Evolutionary conservation across 768 basidiomycete species (phyloP).

Genomic region (Mycena metata): DNA sequence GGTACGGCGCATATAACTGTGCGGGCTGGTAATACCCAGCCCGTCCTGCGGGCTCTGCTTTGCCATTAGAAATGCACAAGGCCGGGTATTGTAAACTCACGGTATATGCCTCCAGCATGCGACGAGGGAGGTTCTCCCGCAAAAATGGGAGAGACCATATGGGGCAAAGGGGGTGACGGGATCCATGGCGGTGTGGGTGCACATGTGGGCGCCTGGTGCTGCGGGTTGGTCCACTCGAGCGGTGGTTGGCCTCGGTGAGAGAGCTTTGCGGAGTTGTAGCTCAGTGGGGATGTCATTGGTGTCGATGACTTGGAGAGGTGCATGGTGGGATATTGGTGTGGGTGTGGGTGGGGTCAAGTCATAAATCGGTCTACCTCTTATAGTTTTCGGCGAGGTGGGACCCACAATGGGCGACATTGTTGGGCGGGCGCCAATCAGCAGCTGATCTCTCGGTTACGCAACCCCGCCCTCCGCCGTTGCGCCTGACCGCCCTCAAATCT

Average conservation of each 20-base stretch:
- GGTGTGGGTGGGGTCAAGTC: constrained; percentile 26
- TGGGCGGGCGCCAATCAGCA: constrained; percentile 7
- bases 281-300: constrained; percentile 19
- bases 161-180: constrained; percentile 11
- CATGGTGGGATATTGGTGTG: constrained; percentile 21
- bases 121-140: not conserved
- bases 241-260: constrained; percentile 14
- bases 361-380: constrained; percentile 25
- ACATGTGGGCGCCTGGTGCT: constrained; percentile 17
- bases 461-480: constrained; percentile 26
- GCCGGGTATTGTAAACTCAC: not conserved
- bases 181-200: not conserved
- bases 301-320: constrained; percentile 22
- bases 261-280: constrained; percentile 23
- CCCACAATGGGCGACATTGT: constrained; percentile 22
- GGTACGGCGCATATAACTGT: constrained; percentile 8
- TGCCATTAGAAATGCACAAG: constrained; percentile 7
- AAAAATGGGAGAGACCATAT: constrained; percentile 1
- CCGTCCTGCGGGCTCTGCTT: not conserved
- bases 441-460: constrained; percentile 15
- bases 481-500: not conserved
- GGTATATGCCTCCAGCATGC: not conserved
- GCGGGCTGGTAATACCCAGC: constrained; percentile 3
- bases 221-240: constrained; percentile 16
- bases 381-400: constrained; percentile 5